These are phyloP conservation scores for Phanerochaete carnosa DNA, from an alignment of 768 basidiomycete species.

Conservation along the genomic window DNA sequence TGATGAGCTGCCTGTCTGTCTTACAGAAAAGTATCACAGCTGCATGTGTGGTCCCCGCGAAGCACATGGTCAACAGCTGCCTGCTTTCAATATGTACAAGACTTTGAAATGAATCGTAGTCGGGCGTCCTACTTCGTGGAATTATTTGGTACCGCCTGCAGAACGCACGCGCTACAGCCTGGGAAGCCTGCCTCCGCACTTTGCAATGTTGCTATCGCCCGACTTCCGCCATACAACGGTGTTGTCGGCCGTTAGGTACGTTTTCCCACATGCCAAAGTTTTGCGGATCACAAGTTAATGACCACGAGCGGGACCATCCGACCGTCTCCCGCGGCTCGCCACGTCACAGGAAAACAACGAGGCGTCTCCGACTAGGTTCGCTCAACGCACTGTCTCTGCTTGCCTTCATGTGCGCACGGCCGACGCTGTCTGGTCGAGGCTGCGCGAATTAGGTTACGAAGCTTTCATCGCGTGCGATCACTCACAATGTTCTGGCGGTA, in stretches of 20 bases:
- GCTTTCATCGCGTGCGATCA: neutral
- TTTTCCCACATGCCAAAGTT: neutral
- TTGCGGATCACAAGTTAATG: neutral
- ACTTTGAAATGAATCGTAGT: too few species aligned
- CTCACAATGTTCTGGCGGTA: neutral
- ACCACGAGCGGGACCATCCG: neutral
- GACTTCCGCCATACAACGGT: neutral
- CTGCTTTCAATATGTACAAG: neutral
- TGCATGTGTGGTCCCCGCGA: too few species aligned
- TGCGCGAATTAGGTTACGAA: neutral
- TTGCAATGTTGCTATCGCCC: neutral
- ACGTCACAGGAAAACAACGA: neutral
- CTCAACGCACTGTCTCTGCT: too few species aligned
- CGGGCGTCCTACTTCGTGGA: too few species aligned
- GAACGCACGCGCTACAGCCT: too few species aligned
- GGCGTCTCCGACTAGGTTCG: neutral
- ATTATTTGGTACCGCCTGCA: too few species aligned
- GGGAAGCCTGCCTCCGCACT: neutral
- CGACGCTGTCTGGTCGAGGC: neutral
- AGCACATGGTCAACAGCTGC: neutral
- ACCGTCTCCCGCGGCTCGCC: neutral
- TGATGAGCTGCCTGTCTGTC: neutral
- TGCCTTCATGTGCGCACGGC: neutral
- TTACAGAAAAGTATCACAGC: neutral
- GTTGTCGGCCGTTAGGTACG: neutral